Conservation (phyloP, 1,284 basidiomycete genomes). For the Fomitopsis betulina region DNA sequence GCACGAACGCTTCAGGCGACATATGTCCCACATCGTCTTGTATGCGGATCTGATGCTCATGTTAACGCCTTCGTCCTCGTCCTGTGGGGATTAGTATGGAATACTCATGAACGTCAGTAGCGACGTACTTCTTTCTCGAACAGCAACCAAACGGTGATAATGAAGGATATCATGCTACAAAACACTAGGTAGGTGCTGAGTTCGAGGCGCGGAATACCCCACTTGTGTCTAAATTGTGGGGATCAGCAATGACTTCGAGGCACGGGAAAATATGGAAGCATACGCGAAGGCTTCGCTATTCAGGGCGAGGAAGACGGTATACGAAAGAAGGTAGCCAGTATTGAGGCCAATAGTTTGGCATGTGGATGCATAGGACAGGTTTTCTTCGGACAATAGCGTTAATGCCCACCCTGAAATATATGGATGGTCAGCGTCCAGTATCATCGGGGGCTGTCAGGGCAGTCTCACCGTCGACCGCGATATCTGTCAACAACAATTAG, state of each 20-base stretch:
- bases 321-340: conserved; percentile 93
- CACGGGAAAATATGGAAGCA: conserved; percentile 24
- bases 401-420: conserved; percentile 82
- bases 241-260: conserved; percentile 4
- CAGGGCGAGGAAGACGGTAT: conserved; percentile 96
- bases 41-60: conserved; percentile 93
- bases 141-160: conserved; percentile 86
- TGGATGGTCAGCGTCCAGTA: neutral
- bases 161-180: conserved; percentile 79
- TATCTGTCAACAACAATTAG: conserved; percentile 54
- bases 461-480: conserved; percentile 85
- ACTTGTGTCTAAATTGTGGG: conserved; percentile 53
- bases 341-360: conserved; percentile 98
- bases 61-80: conserved; percentile 74
- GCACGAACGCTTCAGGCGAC: conserved; percentile 80
- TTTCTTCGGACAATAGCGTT: conserved; percentile 92
- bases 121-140: conserved; percentile 82
- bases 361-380: conserved; percentile 94
- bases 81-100: conserved; percentile 36
- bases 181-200: conserved; percentile 84
- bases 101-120: neutral
- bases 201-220: conserved; percentile 82
- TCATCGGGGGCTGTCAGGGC: too few relatives aligned
- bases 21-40: conserved; percentile 91
- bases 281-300: conserved; percentile 93